Evolutionary conservation across 202 grass and related monocot species (phyloP).

Genomic region (Bolboschoenoplectus hybrid): DNA sequence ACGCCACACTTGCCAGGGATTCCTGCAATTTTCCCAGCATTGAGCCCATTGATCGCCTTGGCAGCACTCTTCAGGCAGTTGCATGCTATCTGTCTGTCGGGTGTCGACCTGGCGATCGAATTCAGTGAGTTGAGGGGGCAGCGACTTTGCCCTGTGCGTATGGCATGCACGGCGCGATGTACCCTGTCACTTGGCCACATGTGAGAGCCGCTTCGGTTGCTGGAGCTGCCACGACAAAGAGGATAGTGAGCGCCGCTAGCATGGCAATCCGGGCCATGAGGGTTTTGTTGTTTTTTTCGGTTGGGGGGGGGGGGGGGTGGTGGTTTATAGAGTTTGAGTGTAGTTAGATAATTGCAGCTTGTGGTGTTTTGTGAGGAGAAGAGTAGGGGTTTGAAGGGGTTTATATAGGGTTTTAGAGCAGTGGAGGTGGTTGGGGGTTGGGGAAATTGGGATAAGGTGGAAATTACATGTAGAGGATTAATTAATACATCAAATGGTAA

Average conservation of each 20-base stretch:
- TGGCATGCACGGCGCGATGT: constrained; percentile 47
- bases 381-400: neutral
- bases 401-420: constrained; percentile 40
- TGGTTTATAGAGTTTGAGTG: neutral
- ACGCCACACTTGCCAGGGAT: constrained; percentile 61
- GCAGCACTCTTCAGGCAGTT: constrained; percentile 59
- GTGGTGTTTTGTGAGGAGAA: constrained; percentile 28
- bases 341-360: neutral
- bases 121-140: constrained; percentile 40
- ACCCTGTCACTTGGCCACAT: constrained; percentile 41
- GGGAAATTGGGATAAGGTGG: neutral
- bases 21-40: constrained; percentile 33
- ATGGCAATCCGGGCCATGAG: constrained; percentile 27
- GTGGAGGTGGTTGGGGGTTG: constrained; percentile 25
- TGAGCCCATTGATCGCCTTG: constrained; percentile 7
- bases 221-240: constrained; percentile 35
- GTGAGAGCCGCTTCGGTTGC: constrained; percentile 39
- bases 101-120: constrained; percentile 19
- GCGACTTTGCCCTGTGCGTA: constrained; percentile 49
- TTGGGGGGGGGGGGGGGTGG: neutral
- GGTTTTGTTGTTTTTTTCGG: too few relatives aligned
- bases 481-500: too few relatives aligned
- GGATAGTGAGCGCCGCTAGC: constrained; percentile 39
- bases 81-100: constrained; percentile 47
- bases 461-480: too few relatives aligned